These are phyloP conservation scores for Fagus sylvatica DNA, from an alignment of 306 rosid genomes.

Conservation along the genomic window DNA sequence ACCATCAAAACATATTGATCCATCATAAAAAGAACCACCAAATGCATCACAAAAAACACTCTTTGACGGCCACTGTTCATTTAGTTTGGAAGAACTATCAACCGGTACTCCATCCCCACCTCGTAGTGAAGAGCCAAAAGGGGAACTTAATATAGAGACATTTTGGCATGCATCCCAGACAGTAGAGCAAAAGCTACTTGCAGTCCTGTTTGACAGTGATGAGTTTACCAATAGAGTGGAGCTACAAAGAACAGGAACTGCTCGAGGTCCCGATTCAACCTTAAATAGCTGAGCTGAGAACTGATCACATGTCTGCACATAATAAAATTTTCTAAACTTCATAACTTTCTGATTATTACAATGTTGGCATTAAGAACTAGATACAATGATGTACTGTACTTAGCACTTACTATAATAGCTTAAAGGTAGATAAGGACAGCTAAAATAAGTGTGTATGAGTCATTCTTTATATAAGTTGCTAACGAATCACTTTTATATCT, in stretches of 20 bases:
- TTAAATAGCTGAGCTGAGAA: constrained; percentile 26
- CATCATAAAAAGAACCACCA: constrained; percentile 21
- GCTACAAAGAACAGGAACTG: constrained; percentile 33
- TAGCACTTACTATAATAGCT: no score
- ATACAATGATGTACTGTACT: background rate
- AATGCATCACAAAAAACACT: constrained; percentile 30
- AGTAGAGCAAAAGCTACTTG: constrained; percentile 26
- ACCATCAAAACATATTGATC: constrained; percentile 18
- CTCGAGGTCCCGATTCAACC: constrained; percentile 17
- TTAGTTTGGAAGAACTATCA: constrained; percentile 12
- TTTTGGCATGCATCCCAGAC: constrained; percentile 30
- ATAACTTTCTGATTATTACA: background rate
- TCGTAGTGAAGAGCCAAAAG: constrained; percentile 25
- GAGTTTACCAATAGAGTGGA: constrained; percentile 15
- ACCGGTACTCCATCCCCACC: constrained; percentile 5
- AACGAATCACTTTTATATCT: background rate
- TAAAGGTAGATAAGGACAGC: no score
- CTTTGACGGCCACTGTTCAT: constrained; percentile 19
- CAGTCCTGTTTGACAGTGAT: constrained; percentile 10
- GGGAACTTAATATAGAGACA: constrained; percentile 24
- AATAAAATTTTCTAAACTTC: background rate
- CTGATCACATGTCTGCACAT: constrained; percentile 28
- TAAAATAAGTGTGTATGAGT: background rate
- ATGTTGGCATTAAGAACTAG: background rate
- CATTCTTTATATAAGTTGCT: background rate